Evolutionary conservation across 2,329 filamentous ascomycete genomes (phyloP).

Genomic region (Drechslerella dactyloides): DNA sequence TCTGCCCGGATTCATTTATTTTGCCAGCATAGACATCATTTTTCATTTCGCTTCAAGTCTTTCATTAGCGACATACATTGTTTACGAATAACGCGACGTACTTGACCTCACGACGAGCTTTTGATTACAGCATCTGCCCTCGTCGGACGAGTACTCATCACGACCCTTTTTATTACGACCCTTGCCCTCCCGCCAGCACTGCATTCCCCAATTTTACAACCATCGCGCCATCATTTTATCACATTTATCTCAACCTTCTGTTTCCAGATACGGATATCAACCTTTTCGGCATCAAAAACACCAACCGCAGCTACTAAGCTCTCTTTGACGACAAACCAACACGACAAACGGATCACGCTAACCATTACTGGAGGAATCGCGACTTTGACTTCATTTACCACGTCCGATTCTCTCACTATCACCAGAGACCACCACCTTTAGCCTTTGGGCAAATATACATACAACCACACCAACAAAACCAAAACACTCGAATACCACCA

Average conservation of each 20-base stretch:
- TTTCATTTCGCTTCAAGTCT: constrained; percentile 37
- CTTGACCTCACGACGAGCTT: constrained; percentile 29
- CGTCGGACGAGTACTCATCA: constrained; percentile 35
- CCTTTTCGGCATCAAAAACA: constrained; percentile 17
- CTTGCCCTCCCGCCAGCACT: constrained; percentile 9
- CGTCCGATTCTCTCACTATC: constrained; percentile 43
- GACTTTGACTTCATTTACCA: constrained; percentile 12
- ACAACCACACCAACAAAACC: too few species aligned
- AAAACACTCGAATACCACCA: constrained; percentile 3
- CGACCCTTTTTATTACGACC: constrained; percentile 44
- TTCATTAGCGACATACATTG: constrained; percentile 42
- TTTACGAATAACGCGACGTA: constrained; percentile 42
- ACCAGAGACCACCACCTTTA: constrained; percentile 24
- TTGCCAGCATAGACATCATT: constrained; percentile 26
- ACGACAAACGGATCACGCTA: constrained; percentile 28
- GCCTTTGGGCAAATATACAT: too few species aligned
- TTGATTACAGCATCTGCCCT: constrained; percentile 15
- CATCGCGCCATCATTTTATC: neutral
- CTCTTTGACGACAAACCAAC: constrained; percentile 17
- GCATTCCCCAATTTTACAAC: constrained; percentile 7
- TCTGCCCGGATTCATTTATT: constrained; percentile 19
- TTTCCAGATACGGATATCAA: neutral
- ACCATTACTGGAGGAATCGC: constrained; percentile 35
- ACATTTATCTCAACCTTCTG: neutral
- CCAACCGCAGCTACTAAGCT: constrained; percentile 6